Base-by-base conservation (phyloP, 768 basidiomycete genomes). In the Boletus rufocinnamomeus region DNA sequence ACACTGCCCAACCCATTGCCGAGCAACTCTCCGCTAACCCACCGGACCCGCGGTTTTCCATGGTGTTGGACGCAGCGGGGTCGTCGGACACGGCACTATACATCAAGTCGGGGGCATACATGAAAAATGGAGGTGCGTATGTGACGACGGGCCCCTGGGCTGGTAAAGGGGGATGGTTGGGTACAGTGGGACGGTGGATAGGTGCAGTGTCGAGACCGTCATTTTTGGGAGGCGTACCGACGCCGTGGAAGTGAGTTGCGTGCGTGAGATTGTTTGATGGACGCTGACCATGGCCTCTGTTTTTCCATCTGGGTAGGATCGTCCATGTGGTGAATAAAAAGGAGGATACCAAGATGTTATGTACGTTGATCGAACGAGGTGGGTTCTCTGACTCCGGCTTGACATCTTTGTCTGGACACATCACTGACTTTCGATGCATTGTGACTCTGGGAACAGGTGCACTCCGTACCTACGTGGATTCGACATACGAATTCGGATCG, bases 21-120 rank as follows among this genome's bases (percentile, higher is more conserved):
- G 67, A 79, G 64, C 75, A 80, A 57, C 75, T 89, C 4, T 53
- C 62, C 6, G 61, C 76, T 4, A 73, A 80, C 51, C 77, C 81
- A 0, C 84, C 82, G 2, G 66, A 76, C 0, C 75, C 80, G 0
- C 82, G 79, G 59, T 89, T 81, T 62, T 75, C 87, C 46, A 74
- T 83, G 45, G 74, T 91, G 34, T 72, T 85, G 41, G 89, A 91
- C 58, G 80, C 85, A 1, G 82, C 77, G 17, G 88, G 82, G 0
- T 64, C 77, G 13, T 64, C 73, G 28, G 28, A 28, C 28, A 3
- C 7, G 6, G 30, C 1, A 2, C 64, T 91, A 11, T 91, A 81
- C 65, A 72, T 74, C 3, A 57, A 76, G 49, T 83, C 79, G 46
- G 74, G 74, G n/a, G 69, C 75, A 5, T 91, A 86, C 64, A 75